Evolutionary conservation across 371 early-diverging fungal species (phyloP).

Genomic region (Syncephalastrum racemosum): DNA sequence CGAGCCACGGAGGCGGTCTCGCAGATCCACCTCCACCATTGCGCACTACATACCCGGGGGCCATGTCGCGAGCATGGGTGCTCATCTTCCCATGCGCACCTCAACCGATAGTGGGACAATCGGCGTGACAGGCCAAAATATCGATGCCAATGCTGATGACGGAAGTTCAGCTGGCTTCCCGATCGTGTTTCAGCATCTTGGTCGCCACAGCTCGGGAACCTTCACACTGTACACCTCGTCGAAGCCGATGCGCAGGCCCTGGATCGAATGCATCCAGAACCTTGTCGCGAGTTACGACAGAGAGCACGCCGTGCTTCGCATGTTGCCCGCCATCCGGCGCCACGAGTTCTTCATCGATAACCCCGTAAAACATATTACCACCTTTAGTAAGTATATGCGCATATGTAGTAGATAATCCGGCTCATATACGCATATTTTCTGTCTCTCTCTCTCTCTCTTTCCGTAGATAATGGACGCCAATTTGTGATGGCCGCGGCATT

Average conservation of each 20-base stretch:
- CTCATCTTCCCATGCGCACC: conserved; percentile 8
- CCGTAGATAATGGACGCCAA: conserved; percentile 38
- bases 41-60: conserved; percentile 41
- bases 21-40: conserved; percentile 33
- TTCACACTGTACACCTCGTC: conserved; percentile 74
- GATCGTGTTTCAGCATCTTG: conserved; percentile 76
- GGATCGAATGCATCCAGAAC: conserved; percentile 80
- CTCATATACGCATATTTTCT: too few relatives aligned
- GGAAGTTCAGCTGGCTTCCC: conserved; percentile 33
- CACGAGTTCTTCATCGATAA: conserved; percentile 22
- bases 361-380: conserved; percentile 34
- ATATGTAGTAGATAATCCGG: neutral
- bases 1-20: conserved; percentile 13
- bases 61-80: conserved; percentile 7
- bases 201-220: conserved; percentile 57
- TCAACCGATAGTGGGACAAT: conserved; percentile 8
- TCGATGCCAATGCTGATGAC: conserved; percentile 16
- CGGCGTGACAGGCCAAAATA: conserved; percentile 15
- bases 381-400: conserved; percentile 30
- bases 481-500: conserved; percentile 38
- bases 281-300: conserved; percentile 59
- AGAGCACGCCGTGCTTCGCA: conserved; percentile 59
- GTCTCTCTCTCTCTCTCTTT: conserved; percentile 1
- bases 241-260: conserved; percentile 73
- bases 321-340: conserved; percentile 30